Base-by-base conservation (phyloP, 257 asterid genomes). In the Primulina eburnea region DNA sequence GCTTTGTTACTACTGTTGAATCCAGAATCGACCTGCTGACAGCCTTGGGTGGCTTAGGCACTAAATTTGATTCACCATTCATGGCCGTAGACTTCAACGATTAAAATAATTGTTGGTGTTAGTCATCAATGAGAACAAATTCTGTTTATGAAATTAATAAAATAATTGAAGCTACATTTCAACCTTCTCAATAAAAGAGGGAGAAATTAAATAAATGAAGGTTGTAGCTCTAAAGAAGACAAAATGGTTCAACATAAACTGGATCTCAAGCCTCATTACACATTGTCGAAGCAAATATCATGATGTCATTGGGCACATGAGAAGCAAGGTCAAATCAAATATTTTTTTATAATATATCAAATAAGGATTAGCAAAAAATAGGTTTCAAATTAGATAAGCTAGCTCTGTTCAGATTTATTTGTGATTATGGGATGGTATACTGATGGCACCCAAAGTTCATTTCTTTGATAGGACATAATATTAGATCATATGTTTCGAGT, bases 41-140 rank as follows among this genome's bases (percentile, higher is more conserved):
- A 37, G 79, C 67, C 82, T 83, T 86, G 65, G 90, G 83, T 57
- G 87, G 88, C 74, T 79, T 88, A 68, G 85, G 57, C 64, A 76
- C 30, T 32, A 82, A 64, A 64, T 70, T 84, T 59, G 77, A 81
- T 63, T 61, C 75, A 60, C 81, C 83, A 50, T 59, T 64, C 81
- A 79, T 89, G 20, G 76, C 73, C 62, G 59, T 65, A 75, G 91
- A 40, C 74, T 79, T 70, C 81, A 80, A 75, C 78, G 64, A 75
- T 20, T 52, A 80, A 70, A 55, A 43, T 1, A 72, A 69, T 43
- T 30, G 37, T 21, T 24, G 12, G 68, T 60, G 64, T 67, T 72
- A 72, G 70, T 70, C 64, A 40, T 67, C 53, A 65, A 33, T 47
- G 63, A 68, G 60, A 68, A 73, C n/a, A 70, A 69, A 10, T 11